These are phyloP conservation scores for Plasmodium billcollinsi DNA, from an alignment of 169 alveolate species.

Conservation along the genomic window DNA sequence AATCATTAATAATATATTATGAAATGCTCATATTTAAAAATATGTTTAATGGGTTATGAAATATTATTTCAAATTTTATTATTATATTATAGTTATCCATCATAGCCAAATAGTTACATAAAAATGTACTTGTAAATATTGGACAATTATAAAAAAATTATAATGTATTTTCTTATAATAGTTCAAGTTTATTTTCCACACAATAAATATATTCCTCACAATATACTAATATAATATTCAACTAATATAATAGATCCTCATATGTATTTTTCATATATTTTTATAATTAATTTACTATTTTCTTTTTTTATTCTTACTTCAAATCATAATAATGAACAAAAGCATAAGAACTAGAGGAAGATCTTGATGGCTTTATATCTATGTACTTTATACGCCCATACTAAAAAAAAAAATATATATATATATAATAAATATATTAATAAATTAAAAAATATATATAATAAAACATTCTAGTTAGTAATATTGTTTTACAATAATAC, in stretches of 20 bases:
- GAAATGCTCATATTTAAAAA: constrained; percentile 7
- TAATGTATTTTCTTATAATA: not conserved
- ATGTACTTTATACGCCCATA: constrained; percentile 85
- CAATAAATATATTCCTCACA: constrained; percentile 10
- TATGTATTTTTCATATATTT: constrained; percentile 16
- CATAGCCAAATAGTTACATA: not conserved
- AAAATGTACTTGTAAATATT: not conserved
- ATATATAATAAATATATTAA: not conserved
- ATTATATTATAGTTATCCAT: constrained; percentile 24
- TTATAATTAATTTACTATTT: constrained; percentile 9
- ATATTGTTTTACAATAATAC: not conserved
- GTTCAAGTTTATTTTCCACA: constrained; percentile 29
- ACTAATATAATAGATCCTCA: constrained; percentile 5
- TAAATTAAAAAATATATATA: constrained; percentile 3
- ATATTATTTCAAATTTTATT: constrained; percentile 24
- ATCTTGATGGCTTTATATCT: constrained; percentile 82
- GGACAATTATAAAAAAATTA: constrained; percentile 8
- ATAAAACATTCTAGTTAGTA: constrained; percentile 15
- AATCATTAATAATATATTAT: constrained; percentile 11
- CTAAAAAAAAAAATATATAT: constrained; percentile 64
- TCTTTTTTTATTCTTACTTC: constrained; percentile 71
- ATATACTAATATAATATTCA: constrained; percentile 29
- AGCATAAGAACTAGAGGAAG: constrained; percentile 81
- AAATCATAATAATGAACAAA: constrained; percentile 81
- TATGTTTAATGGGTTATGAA: constrained; percentile 6